phyloP scores from a whole-genome alignment of 345 rosid genomes.

The Lepidium sativum region DNA sequence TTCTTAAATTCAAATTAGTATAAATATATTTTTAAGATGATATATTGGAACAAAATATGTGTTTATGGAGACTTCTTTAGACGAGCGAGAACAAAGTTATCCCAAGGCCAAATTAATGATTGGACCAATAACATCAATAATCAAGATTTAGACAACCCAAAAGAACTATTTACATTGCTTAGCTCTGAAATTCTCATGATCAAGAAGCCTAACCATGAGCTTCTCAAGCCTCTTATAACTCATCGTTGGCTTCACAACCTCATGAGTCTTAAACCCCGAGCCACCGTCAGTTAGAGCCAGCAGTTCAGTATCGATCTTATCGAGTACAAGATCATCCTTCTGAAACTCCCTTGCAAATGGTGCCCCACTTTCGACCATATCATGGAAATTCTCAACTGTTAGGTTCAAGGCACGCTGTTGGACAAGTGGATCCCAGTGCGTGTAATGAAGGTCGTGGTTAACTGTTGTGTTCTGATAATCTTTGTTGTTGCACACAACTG shows the following conservation, averaged over 20 bases:
- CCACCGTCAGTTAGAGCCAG: constrained; percentile 34
- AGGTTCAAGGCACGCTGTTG: constrained; percentile 54
- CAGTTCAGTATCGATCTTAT: constrained; percentile 57
- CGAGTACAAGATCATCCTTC: constrained; percentile 47
- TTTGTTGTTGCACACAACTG: constrained; percentile 84
- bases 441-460: constrained; percentile 76
- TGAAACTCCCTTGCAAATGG: constrained; percentile 80
- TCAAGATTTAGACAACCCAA: neutral
- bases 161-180: constrained; percentile 68
- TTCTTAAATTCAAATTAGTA: no score
- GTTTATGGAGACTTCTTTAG: no score
- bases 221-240: constrained; percentile 68
- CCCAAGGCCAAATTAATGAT: neutral
- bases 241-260: constrained; percentile 49
- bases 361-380: constrained; percentile 75
- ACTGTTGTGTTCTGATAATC: constrained; percentile 82
- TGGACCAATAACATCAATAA: neutral
- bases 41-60: no score
- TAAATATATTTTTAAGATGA: no score
- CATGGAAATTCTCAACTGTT: constrained; percentile 47
- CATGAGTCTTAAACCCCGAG: constrained; percentile 33
- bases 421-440: constrained; percentile 72
- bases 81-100: neutral
- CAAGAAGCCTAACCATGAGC: constrained; percentile 56
- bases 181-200: constrained; percentile 55